A percentile compares a stretch with the other conserved stretches of the same genome.
Evolutionary conservation across 1,284 basidiomycete species (phyloP).

Genomic region (Ganoderma leucocontextum): DNA sequence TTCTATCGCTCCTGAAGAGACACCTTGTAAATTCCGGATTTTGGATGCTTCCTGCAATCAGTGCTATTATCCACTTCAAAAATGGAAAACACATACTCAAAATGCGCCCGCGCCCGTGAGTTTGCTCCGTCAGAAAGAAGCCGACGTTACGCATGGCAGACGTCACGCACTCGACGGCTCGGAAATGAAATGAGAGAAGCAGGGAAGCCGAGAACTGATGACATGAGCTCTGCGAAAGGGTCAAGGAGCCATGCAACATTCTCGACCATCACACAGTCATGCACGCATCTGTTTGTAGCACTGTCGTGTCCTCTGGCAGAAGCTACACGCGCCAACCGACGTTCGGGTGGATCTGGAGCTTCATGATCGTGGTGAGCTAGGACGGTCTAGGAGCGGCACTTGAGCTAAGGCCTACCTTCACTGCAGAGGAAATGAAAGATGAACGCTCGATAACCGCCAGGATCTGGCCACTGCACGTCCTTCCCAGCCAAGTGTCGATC

Average conservation of each 20-base stretch:
- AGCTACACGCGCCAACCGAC: slow-evolving; percentile 7
- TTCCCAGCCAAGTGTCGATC: slow-evolving; percentile 10
- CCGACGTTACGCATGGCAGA: neutral
- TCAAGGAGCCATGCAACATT: slow-evolving; percentile 6
- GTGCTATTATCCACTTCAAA: neutral
- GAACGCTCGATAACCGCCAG: slow-evolving; percentile 4
- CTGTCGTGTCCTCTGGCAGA: slow-evolving; percentile 5
- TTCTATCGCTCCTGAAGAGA: neutral
- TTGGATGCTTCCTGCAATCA: neutral
- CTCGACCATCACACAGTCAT: slow-evolving; percentile 13
- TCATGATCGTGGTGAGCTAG: neutral
- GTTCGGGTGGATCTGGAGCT: slow-evolving; percentile 10
- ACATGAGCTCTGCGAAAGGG: slow-evolving; percentile 14
- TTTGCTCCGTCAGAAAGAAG: slow-evolving; percentile 4
- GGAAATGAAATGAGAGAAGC: slow-evolving; percentile 29
- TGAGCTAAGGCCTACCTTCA: neutral
- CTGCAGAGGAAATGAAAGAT: slow-evolving; percentile 14
- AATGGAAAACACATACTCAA: slow-evolving; percentile 11
- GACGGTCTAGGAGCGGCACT: neutral
- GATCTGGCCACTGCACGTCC: neutral
- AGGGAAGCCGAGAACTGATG: slow-evolving; percentile 17
- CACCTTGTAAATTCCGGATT: neutral
- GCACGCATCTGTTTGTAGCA: slow-evolving; percentile 3
- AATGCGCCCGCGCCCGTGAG: neutral
- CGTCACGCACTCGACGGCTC: slow-evolving; percentile 13